A percentile compares a stretch with the other conserved stretches of the same genome.
These are phyloP conservation scores for Hygrocybe coccinea DNA, from an alignment of 768 basidiomycete species.

Conservation along the genomic window DNA sequence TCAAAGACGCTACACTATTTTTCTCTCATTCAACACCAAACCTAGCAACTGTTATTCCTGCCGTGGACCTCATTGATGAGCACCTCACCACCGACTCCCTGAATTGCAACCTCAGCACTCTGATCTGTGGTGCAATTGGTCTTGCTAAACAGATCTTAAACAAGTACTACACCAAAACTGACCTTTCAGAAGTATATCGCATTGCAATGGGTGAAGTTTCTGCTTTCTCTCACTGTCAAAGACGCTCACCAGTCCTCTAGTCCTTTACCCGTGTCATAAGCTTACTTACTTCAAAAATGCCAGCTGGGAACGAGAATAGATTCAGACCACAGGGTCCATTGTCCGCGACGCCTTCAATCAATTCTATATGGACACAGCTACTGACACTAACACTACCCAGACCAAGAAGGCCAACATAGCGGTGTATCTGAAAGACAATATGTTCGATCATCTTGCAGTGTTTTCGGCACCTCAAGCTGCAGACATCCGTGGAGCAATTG, in stretches of 20 bases:
- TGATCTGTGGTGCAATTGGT: conserved; percentile 20
- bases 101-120: conserved; percentile 5
- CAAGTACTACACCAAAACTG: conserved; percentile 31
- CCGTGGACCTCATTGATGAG: conserved; percentile 27
- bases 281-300: conserved; percentile 25
- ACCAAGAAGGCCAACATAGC: background rate
- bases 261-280: conserved; percentile 30
- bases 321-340: conserved; percentile 17
- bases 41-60: conserved; percentile 23
- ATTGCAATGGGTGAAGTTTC: conserved; percentile 27
- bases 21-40: conserved; percentile 22
- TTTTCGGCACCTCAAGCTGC: conserved; percentile 3
- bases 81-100: conserved; percentile 17
- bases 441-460: conserved; percentile 9
- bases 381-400: background rate
- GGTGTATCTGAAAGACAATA: conserved; percentile 6
- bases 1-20: conserved; percentile 21
- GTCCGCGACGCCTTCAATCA: conserved; percentile 8
- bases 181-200: conserved; percentile 26
- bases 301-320: conserved; percentile 25
- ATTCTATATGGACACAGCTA: background rate
- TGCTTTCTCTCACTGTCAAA: no score
- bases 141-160: conserved; percentile 28
- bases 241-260: conserved; percentile 9
- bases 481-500: conserved; percentile 8